Base-by-base conservation (phyloP, 108 stramenopile species). In the Cyclostephanos tholiformis region DNA sequence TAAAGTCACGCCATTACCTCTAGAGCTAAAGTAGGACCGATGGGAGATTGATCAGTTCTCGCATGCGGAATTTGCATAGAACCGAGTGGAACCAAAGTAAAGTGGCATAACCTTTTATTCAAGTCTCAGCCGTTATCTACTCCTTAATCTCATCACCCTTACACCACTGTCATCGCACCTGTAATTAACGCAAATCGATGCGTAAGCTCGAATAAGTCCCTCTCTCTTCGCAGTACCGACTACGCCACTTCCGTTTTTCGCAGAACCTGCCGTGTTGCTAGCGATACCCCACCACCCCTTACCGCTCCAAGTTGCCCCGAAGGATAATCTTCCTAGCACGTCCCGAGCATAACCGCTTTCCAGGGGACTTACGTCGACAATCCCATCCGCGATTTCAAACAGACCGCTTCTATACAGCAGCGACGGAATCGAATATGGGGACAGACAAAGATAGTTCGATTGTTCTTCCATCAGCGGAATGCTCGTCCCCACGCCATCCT, bases 321-420 rank as follows among this genome's bases (percentile, higher is more conserved):
- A 82, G 19, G 77, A 53, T 41, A 94, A 59, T 38, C 93, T 79
- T 12, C 93, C 93, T 76, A 91, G 89, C 19, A 87, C 88, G 59
- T 95, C 91, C 63, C 89, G 69, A 4, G 90, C 82, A 68, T 84
- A 91, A 44, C 93, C 93, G 68, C 88, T 88, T 29, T 83, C 69
- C 44, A 95, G 75, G 10, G 93, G 91, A 52, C 86, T 57, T 0
- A 95, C 88, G 78, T 95, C 93, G n/a, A 95, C 87, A 20, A 95
- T 79, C 8, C 78, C 85, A 83, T 95, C 91, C 29, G 86, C 88
- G 35, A 83, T 39, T 72, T 90, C 89, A 20, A 81, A 78, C 68
- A 91, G 70, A 52, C 66, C 71, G 30, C 86, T 65, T 73, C 88
- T 87, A 83, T 90, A 87, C 26, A 84, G 77, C 23, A 77, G 35